A percentile compares a stretch with the other conserved stretches of the same genome.
phyloP scores from a whole-genome alignment of 2,329 filamentous ascomycete genomes.

The Colletotrichum paranaense region DNA sequence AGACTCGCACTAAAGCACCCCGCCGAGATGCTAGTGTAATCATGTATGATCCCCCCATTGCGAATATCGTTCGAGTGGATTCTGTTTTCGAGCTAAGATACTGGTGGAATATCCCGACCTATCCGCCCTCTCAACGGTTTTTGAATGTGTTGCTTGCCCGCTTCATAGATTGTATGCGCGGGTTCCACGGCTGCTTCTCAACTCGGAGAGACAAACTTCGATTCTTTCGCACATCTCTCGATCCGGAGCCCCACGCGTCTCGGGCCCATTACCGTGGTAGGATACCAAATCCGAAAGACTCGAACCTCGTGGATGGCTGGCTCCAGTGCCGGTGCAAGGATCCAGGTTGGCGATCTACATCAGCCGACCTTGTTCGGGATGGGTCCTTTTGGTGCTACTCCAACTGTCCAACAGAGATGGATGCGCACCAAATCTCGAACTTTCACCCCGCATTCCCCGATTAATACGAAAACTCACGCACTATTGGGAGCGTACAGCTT shows the following conservation, averaged over 20 bases:
- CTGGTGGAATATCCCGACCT: conserved; percentile 26
- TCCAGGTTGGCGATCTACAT: conserved; percentile 25
- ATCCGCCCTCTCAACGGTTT: conserved; percentile 13
- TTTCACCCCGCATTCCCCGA: conserved; percentile 19
- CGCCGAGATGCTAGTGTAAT: conserved; percentile 9
- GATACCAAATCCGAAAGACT: conserved; percentile 25
- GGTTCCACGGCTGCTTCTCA: neutral
- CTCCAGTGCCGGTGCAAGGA: conserved; percentile 26
- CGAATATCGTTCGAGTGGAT: neutral
- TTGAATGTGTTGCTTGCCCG: neutral
- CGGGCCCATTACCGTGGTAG: conserved; percentile 28
- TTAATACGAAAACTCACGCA: neutral
- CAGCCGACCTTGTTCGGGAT: conserved; percentile 26
- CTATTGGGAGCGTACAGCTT: conserved; percentile 19
- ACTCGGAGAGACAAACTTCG: neutral
- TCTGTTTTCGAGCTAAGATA: conserved; percentile 12
- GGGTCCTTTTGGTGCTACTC: neutral
- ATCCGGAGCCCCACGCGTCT: conserved; percentile 19
- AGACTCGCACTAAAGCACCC: conserved; percentile 3
- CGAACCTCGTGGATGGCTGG: conserved; percentile 15
- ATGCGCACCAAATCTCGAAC: neutral
- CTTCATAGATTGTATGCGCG: neutral
- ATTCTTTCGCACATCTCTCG: conserved; percentile 5
- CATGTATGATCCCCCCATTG: neutral
- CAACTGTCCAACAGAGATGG: neutral